Conservation (phyloP, 1,284 basidiomycete species). For the Sphagnurus paluster region DNA sequence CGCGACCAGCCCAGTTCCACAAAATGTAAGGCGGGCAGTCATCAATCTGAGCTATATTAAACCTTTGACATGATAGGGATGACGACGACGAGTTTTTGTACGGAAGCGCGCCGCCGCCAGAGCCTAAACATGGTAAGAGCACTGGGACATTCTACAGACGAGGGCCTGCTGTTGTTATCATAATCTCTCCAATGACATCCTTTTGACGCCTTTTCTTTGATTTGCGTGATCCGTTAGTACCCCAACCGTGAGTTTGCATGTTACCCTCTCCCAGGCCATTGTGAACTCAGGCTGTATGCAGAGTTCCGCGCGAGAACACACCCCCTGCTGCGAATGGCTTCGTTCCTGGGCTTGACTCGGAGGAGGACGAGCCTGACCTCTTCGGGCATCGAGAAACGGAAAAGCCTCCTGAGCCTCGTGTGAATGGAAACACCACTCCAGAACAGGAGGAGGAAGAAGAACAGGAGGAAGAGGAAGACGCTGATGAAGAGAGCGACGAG, state of each 20-base stretch:
- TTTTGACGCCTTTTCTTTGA: conserved; percentile 34
- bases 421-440: conserved; percentile 15
- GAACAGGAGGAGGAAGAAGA: conserved; percentile 36
- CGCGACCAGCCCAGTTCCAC: conserved; percentile 1
- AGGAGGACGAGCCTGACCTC: conserved; percentile 35
- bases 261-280: conserved; percentile 6
- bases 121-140: conserved; percentile 41
- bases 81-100: conserved; percentile 80
- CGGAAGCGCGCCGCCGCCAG: conserved; percentile 47
- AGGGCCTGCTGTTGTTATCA: conserved; percentile 22
- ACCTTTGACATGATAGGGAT: conserved; percentile 41
- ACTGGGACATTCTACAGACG: conserved; percentile 13
- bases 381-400: conserved; percentile 14
- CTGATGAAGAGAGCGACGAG: conserved; percentile 35
- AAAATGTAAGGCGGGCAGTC: conserved; percentile 20
- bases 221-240: conserved; percentile 45
- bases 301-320: conserved; percentile 46
- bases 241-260: conserved; percentile 53
- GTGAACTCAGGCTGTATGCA: conserved; percentile 28
- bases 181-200: conserved; percentile 37
- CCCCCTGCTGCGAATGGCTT: conserved; percentile 45
- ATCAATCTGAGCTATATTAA: too few species aligned
- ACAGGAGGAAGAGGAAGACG: conserved; percentile 34
- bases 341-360: conserved; percentile 46
- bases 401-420: conserved; percentile 3